These are phyloP conservation scores for Fraxinus angustifolia DNA, from an alignment of 305 asterid genomes.

Conservation along the genomic window DNA sequence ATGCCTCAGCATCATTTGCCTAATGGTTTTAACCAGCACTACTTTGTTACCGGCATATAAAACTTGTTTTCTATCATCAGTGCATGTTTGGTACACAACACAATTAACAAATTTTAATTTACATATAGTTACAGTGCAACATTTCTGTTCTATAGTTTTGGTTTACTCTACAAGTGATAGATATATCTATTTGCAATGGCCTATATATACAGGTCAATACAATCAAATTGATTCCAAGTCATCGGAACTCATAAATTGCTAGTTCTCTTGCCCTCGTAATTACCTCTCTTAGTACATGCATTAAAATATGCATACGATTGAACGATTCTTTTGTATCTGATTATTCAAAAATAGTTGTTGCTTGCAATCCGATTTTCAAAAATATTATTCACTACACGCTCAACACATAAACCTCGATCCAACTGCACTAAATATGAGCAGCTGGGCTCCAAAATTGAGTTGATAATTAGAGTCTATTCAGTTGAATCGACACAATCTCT, in stretches of 20 bases:
- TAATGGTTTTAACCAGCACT: slow-evolving; percentile 45
- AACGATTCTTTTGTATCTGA: background rate
- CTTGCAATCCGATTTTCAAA: background rate
- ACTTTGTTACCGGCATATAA: slow-evolving; percentile 41
- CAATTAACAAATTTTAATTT: background rate
- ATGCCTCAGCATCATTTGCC: slow-evolving; percentile 46
- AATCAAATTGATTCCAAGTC: background rate
- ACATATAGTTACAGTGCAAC: background rate
- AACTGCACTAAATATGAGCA: background rate
- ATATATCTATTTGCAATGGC: background rate
- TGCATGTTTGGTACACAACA: background rate
- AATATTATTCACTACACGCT: background rate
- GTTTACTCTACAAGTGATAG: background rate
- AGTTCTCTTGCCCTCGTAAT: background rate
- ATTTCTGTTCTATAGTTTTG: no score
- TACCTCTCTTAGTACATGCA: background rate
- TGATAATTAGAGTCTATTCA: background rate
- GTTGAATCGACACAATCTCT: background rate
- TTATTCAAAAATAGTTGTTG: background rate
- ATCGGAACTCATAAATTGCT: background rate
- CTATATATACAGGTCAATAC: background rate
- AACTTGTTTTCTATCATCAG: background rate
- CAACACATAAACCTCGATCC: background rate
- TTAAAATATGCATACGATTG: background rate
- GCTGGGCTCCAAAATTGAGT: background rate